A percentile compares a stretch with the other conserved stretches of the same genome.
Evolutionary conservation across 768 basidiomycete species (phyloP).

Genomic region (Pleurotus salmoneostramineus): DNA sequence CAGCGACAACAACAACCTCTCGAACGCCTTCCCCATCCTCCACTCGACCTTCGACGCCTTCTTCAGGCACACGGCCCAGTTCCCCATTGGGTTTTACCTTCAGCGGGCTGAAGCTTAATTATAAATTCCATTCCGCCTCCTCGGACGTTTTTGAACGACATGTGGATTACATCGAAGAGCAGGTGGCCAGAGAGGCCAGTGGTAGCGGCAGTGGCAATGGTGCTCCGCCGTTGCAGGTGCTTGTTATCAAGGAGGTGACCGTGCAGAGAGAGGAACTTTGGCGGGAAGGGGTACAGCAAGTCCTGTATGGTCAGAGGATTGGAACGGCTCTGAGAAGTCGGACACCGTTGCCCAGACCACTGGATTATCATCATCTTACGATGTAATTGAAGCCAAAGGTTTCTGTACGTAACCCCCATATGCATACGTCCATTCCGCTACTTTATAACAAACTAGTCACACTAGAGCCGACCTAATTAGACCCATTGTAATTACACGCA

Average conservation of each 20-base stretch:
- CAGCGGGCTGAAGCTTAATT: not conserved
- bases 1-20: not conserved
- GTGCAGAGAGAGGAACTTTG: slow-evolving; percentile 9
- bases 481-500: too few species aligned
- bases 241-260: not conserved
- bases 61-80: slow-evolving; percentile 2
- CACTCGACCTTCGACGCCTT: slow-evolving; percentile 5
- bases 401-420: too few species aligned
- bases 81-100: slow-evolving; percentile 3
- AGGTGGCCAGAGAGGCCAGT: not conserved
- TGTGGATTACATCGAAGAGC: slow-evolving; percentile 1
- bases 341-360: not conserved
- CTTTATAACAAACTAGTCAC: too few species aligned
- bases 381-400: not conserved
- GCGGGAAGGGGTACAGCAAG: slow-evolving; percentile 8
- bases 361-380: not conserved
- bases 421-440: too few species aligned
- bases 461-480: too few species aligned
- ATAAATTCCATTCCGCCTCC: not conserved
- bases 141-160: slow-evolving; percentile 6
- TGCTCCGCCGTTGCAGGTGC: not conserved
- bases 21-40: not conserved
- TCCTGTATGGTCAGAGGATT: slow-evolving; percentile 6
- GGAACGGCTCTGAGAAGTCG: not conserved
- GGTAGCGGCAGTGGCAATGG: not conserved